phyloP scores from a whole-genome alignment of 176 grass and related monocot genomes.

The Carex pumila region DNA sequence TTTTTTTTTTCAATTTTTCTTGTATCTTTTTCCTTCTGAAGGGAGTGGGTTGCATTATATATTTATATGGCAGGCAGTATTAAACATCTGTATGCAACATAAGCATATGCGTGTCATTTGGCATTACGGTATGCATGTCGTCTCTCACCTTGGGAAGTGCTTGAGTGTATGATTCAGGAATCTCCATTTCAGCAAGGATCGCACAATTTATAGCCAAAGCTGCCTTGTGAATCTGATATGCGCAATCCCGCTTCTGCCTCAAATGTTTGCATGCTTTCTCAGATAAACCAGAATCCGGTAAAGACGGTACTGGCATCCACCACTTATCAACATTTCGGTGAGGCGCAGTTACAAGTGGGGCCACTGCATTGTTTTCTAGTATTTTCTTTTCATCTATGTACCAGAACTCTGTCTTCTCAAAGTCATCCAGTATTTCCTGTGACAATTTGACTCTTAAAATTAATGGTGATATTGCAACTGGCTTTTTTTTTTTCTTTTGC shows the following conservation, averaged over 20 bases:
- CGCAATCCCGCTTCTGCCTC: conserved; percentile 60
- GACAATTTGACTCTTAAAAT: background rate
- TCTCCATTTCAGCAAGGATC: conserved; percentile 56
- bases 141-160: conserved; percentile 56
- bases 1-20: background rate
- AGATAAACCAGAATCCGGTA: conserved; percentile 53
- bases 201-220: conserved; percentile 83
- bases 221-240: conserved; percentile 83
- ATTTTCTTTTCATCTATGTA: conserved; percentile 57
- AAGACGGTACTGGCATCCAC: conserved; percentile 83
- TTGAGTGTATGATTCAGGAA: conserved; percentile 57
- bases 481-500: background rate
- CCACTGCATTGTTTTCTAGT: conserved; percentile 19
- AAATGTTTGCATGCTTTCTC: conserved; percentile 53
- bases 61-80: background rate
- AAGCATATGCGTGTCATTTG: background rate
- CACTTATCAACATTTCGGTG: conserved; percentile 60
- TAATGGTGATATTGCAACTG: background rate
- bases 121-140: background rate
- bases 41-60: too few relatives aligned
- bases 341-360: conserved; percentile 29
- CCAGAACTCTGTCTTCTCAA: conserved; percentile 91
- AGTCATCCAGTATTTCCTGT: conserved; percentile 73
- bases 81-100: background rate
- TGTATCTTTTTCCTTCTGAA: background rate